Evolutionary conservation across 1,284 basidiomycete species (phyloP).

Genomic region (Boletus semigastroideus): DNA sequence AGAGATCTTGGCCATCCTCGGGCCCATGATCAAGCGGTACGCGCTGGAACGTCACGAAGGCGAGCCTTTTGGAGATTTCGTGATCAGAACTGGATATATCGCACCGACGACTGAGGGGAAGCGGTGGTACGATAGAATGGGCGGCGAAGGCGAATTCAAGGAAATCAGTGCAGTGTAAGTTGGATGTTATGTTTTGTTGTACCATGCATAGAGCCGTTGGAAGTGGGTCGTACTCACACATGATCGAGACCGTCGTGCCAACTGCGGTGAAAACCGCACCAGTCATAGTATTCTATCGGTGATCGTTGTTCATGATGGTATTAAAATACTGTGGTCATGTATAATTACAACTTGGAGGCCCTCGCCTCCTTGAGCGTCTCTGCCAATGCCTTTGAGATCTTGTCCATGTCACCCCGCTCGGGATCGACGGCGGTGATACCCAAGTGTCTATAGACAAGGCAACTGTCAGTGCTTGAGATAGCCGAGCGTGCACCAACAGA

Average conservation of each 20-base stretch:
- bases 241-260: too few relatives aligned
- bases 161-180: conserved; percentile 14
- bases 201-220: not conserved
- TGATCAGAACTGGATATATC: conserved; percentile 86
- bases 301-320: too few relatives aligned
- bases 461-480: conserved; percentile 4
- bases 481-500: conserved; percentile 22
- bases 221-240: not conserved
- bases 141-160: conserved; percentile 62
- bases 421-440: conserved; percentile 78
- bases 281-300: too few relatives aligned
- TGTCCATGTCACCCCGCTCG: conserved; percentile 74
- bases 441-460: conserved; percentile 68
- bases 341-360: conserved; percentile 19
- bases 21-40: conserved; percentile 92
- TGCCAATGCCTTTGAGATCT: conserved; percentile 66
- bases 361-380: conserved; percentile 57
- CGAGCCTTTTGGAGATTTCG: conserved; percentile 95
- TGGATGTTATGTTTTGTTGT: not conserved
- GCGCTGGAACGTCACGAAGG: conserved; percentile 87
- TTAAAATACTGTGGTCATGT: too few relatives aligned
- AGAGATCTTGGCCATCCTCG: conserved; percentile 89
- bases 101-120: conserved; percentile 75
- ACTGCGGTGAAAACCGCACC: too few relatives aligned
- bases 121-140: conserved; percentile 80